These are phyloP conservation scores for Septoria petroselini DNA, from an alignment of 2,329 filamentous ascomycete species.

Conservation along the genomic window DNA sequence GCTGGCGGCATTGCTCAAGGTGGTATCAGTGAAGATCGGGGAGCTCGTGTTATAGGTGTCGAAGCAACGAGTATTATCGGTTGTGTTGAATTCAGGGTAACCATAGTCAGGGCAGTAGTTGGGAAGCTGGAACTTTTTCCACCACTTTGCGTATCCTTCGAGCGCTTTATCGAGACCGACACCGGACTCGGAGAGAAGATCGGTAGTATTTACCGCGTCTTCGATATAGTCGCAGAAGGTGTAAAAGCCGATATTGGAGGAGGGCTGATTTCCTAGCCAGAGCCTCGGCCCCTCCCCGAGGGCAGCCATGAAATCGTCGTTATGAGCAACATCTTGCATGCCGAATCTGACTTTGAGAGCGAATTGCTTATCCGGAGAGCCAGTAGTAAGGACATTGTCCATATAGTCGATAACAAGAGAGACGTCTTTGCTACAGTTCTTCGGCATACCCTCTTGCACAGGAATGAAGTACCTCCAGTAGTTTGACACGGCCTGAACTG, in stretches of 20 bases:
- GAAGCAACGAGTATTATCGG: slow-evolving; percentile 50
- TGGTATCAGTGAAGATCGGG: slow-evolving; percentile 51
- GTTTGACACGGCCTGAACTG: slow-evolving; percentile 55
- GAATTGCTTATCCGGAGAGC: slow-evolving; percentile 36
- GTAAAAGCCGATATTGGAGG: slow-evolving; percentile 46
- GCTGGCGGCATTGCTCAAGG: slow-evolving; percentile 47
- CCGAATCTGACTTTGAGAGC: slow-evolving; percentile 54
- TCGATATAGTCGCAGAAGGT: slow-evolving; percentile 44
- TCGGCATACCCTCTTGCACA: slow-evolving; percentile 57
- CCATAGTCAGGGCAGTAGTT: slow-evolving; percentile 51
- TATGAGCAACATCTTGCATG: slow-evolving; percentile 49
- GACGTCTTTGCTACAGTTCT: slow-evolving; percentile 57
- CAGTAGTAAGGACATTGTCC: slow-evolving; percentile 34
- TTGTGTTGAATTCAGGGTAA: slow-evolving; percentile 45
- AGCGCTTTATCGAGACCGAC: slow-evolving; percentile 55
- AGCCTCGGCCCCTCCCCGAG: slow-evolving; percentile 56
- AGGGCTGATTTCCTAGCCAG: slow-evolving; percentile 57
- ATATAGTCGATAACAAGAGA: slow-evolving; percentile 53
- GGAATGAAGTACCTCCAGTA: slow-evolving; percentile 60
- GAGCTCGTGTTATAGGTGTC: slow-evolving; percentile 53
- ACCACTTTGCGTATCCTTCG: slow-evolving; percentile 56
- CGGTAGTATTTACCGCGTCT: slow-evolving; percentile 21
- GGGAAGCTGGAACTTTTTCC: slow-evolving; percentile 46
- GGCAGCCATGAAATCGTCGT: slow-evolving; percentile 54
- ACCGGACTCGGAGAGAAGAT: slow-evolving; percentile 40